Percentiles rank a stretch among this genome's conserved stretches.
These are phyloP conservation scores for Aspergillus egyptiacus DNA, from an alignment of 495 filamentous ascomycete genomes.

Conservation along the genomic window DNA sequence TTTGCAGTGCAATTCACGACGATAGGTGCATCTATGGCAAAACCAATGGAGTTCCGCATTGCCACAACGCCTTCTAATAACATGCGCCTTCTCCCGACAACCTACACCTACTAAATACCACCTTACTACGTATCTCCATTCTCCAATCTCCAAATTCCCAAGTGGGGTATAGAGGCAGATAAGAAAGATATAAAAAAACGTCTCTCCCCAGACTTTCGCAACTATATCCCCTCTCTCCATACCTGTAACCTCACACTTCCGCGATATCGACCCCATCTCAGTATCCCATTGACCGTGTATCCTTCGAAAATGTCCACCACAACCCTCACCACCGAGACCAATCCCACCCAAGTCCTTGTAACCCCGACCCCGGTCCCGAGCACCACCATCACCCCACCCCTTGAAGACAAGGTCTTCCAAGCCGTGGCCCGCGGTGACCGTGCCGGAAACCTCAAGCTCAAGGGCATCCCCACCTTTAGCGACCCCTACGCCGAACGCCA, in stretches of 20 bases:
- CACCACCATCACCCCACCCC: constrained; percentile 1
- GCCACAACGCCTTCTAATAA: constrained; percentile 2
- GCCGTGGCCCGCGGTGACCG: constrained; percentile 36
- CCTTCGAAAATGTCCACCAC: constrained; percentile 8
- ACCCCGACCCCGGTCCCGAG: neutral
- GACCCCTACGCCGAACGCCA: constrained; percentile 54
- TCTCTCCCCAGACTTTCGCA: neutral
- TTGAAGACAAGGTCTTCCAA: constrained; percentile 27
- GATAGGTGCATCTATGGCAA: no score
- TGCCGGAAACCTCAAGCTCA: constrained; percentile 41
- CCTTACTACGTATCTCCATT: no score
- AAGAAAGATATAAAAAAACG: constrained; percentile 1
- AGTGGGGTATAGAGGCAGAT: constrained; percentile 1
- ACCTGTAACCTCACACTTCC: neutral
- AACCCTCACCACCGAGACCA: neutral
- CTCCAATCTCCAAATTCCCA: constrained; percentile 1
- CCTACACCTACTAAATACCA: neutral
- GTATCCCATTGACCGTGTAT: neutral
- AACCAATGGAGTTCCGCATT: constrained; percentile 7
- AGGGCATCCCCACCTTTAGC: constrained; percentile 53
- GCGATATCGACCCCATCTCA: neutral
- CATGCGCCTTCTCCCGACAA: constrained; percentile 12
- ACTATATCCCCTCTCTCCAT: neutral
- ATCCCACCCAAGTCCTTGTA: constrained; percentile 2
- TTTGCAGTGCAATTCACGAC: no score